A percentile compares a stretch with the other conserved stretches of the same genome.
Evolutionary conservation across 768 basidiomycete genomes (phyloP).

Genomic region (Hysterangium stoloniferum): DNA sequence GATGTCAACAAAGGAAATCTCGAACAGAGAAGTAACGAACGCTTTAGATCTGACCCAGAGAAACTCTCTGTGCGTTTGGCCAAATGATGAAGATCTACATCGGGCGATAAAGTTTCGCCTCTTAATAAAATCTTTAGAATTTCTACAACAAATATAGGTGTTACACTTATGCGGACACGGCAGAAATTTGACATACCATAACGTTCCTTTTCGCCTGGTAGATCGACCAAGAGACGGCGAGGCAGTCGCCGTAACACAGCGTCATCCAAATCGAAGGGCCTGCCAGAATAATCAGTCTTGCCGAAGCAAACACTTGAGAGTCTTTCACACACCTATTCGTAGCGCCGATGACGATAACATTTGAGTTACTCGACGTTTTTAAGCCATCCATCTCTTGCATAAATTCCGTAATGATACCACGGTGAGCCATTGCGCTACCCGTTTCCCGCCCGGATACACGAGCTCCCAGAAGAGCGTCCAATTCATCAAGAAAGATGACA

Average conservation of each 20-base stretch:
- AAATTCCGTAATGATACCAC: constrained; percentile 85
- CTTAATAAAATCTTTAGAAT: constrained; percentile 82
- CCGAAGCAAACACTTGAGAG: constrained; percentile 10
- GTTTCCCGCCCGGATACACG: constrained; percentile 69
- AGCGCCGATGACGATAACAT: constrained; percentile 87
- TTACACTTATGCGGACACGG: constrained; percentile 1
- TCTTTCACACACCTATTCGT: constrained; percentile 55
- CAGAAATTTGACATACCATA: constrained; percentile 45
- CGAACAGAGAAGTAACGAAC: constrained; percentile 37
- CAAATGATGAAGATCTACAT: constrained; percentile 52
- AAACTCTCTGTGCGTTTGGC: constrained; percentile 76
- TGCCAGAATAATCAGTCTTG: neutral
- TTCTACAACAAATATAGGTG: constrained; percentile 35
- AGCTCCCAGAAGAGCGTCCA: constrained; percentile 88
- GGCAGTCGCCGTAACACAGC: constrained; percentile 86
- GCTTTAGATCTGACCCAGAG: constrained; percentile 92
- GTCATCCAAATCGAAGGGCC: constrained; percentile 82
- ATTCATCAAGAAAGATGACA: constrained; percentile 91
- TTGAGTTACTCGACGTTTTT: constrained; percentile 68
- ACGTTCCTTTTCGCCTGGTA: constrained; percentile 81
- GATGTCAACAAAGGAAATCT: neutral
- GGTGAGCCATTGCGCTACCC: constrained; percentile 74
- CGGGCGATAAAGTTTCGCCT: constrained; percentile 63
- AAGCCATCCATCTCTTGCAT: constrained; percentile 98
- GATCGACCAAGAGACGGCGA: constrained; percentile 77